Evolutionary conservation across 306 rosid species (phyloP), one percentile per base, ranked within the genome.

Genomic region (Vigna hirtella): DNA sequence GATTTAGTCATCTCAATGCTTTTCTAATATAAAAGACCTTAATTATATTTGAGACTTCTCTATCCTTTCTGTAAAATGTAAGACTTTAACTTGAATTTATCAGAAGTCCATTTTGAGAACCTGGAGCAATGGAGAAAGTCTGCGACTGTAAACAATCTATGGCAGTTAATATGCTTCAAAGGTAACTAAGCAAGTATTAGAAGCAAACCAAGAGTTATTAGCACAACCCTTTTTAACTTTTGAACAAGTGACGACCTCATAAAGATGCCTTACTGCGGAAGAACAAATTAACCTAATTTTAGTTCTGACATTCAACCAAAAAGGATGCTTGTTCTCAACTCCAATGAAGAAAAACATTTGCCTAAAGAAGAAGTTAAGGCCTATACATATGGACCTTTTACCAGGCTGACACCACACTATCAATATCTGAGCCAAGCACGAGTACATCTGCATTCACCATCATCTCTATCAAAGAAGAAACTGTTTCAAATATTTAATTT

Each of bases 241-340:
- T 20, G 22, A 20, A 20, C 22, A 20, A 20, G 22, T 20, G 22
- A 20, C 16, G 16, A 11, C 17, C 12, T 11, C 4, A 50, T 7
- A 12, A 26, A 22, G 47, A 62, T 50, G 48, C 5, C 73, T 52
- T 17, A 2, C 14, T 3, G 58, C 2, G 15, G 69, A 42, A 64
- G 73, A 64, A 30, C 26, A 72, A 53, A 53, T 53, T 20, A 72
- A 58, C 64, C 12, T 24, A 7, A 58, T 59, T 28, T 32, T 34
- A 58, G 72, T 4, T 51, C 38, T 12, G 87, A 80, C 74, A 55
- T 58, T 53, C 68, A 20, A 84, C 76, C 88, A 69, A 73, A 79
- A 28, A 40, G 64, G 26, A 74, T 53, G 80, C 56, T 70, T 58
- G 49, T n/a, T 79, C 82, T 85, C 49, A 76, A 63, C 43, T 67